These are phyloP conservation scores for Fusarium zealandicum DNA, from an alignment of 2,329 filamentous ascomycete species.

Conservation along the genomic window DNA sequence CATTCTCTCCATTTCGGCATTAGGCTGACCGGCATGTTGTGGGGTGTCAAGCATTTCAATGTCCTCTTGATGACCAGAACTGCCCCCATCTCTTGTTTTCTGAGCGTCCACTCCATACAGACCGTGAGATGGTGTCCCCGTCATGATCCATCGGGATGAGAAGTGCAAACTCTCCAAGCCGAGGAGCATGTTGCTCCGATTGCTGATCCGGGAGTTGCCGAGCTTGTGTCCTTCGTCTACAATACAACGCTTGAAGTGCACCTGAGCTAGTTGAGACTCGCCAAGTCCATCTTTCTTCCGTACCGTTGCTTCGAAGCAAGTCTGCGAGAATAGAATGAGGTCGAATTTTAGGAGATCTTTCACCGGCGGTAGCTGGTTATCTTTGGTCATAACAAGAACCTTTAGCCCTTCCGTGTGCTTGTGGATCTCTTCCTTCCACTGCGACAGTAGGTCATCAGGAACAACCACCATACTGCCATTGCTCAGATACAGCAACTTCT, in stretches of 20 bases:
- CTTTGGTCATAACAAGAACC: conserved; percentile 67
- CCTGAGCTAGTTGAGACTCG: conserved; percentile 67
- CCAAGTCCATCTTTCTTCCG: conserved; percentile 43
- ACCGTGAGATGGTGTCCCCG: conserved; percentile 86
- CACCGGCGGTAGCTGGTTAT: conserved; percentile 62
- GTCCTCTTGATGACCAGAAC: background rate
- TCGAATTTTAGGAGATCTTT: conserved; percentile 72
- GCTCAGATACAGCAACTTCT: conserved; percentile 67
- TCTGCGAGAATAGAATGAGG: conserved; percentile 78
- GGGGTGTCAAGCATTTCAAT: background rate
- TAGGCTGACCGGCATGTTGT: conserved; percentile 41
- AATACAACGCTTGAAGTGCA: conserved; percentile 89
- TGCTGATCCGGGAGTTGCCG: conserved; percentile 65
- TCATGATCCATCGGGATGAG: conserved; percentile 86
- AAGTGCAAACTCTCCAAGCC: conserved; percentile 64
- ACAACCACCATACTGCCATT: conserved; percentile 79
- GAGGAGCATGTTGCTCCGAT: conserved; percentile 62
- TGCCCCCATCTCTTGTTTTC: background rate
- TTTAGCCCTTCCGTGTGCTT: conserved; percentile 76
- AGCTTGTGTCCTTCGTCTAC: conserved; percentile 92
- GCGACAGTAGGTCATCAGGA: conserved; percentile 80
- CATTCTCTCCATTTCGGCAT: conserved; percentile 61
- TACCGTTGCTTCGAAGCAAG: conserved; percentile 71
- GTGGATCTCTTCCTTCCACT: conserved; percentile 82
- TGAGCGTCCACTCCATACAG: conserved; percentile 69